Base-by-base conservation (phyloP, 2,329 filamentous ascomycete species). In the Aspergillus japonicus region DNA sequence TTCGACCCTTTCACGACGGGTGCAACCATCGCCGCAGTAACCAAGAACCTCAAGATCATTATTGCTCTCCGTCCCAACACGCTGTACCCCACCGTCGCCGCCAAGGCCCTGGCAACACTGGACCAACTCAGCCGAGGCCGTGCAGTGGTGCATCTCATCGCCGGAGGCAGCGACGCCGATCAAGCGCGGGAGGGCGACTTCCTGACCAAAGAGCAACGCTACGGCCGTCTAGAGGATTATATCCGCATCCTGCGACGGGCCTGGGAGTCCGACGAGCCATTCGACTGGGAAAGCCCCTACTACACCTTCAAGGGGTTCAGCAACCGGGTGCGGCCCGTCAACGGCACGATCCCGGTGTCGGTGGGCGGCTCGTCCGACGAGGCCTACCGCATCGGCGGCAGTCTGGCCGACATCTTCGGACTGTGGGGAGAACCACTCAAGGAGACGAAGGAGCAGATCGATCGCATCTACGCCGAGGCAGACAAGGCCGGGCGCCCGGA, bases 341-440 rank as follows among this genome's bases (percentile, higher is more conserved):
- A 84, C 54, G 81, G 81, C 3, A 77, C 74, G 24, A 86, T 87
- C 51, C 82, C 83, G 1, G 80, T 87, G 2, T 86, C 84, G 0
- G 84, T 87, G 0, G 85, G 85, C 10, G 85, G 85, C 0, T 86
- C 83, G 0, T 86, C 83, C 0, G 79, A 82, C 19, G 84, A 83
- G 4, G 85, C 85, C 0, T 87, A 87, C 71, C 82, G 84, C 23
- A 77, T 86, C 44, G 85, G 85, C 24, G 85, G 85, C 29, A 74
- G 80, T 0, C 76, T 86, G 2, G 85, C 80, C 29, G 85, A 87
- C 62, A 87, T 87, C 65, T 87, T 87, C 62, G 85, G 85, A 0
- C 80, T 87, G 4, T 87, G 85, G 85, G 85, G 85, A 11, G 85
- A 87, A 66, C 85, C 85, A 1, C 75, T 87, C 2, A 86, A 86